Percentiles rank a stretch among this genome's conserved stretches.
phyloP scores from a whole-genome alignment of 139 green algal species.

The Nannochloris sp. region DNA sequence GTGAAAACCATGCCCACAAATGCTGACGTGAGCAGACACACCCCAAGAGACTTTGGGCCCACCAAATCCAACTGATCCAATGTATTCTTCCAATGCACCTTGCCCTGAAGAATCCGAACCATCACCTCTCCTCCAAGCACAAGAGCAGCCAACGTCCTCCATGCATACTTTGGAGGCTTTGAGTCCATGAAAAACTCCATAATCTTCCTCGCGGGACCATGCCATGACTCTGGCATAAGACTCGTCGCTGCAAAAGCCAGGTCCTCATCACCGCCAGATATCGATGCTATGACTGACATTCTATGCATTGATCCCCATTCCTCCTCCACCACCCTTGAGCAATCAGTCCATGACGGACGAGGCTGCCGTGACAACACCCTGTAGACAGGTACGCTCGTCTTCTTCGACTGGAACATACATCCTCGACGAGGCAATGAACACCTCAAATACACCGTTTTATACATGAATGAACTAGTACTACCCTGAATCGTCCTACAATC shows the following conservation, averaged over 20 bases:
- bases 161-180: constrained; percentile 64
- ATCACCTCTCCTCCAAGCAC: constrained; percentile 74
- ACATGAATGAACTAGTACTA: too few species aligned
- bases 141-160: constrained; percentile 59
- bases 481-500: too few species aligned
- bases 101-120: constrained; percentile 66
- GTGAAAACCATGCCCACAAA: constrained; percentile 99
- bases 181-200: neutral
- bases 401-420: too few species aligned
- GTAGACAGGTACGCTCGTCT: too few species aligned
- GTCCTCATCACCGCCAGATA: too few species aligned
- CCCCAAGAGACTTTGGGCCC: constrained; percentile 83
- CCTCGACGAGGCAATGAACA: too few species aligned
- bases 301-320: too few species aligned
- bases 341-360: too few species aligned
- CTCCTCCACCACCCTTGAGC: too few species aligned
- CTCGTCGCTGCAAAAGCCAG: neutral
- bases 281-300: too few species aligned
- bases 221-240: neutral
- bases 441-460: too few species aligned
- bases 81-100: constrained; percentile 82
- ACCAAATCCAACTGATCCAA: constrained; percentile 87
- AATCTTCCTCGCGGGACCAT: neutral
- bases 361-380: too few species aligned
- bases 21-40: constrained; percentile 83